Evolutionary conservation across 228 moss, liverwort and hornwort species (phyloP), one percentile per base, ranked within the genome.

Genomic region (Sphagnum magellanicum): DNA sequence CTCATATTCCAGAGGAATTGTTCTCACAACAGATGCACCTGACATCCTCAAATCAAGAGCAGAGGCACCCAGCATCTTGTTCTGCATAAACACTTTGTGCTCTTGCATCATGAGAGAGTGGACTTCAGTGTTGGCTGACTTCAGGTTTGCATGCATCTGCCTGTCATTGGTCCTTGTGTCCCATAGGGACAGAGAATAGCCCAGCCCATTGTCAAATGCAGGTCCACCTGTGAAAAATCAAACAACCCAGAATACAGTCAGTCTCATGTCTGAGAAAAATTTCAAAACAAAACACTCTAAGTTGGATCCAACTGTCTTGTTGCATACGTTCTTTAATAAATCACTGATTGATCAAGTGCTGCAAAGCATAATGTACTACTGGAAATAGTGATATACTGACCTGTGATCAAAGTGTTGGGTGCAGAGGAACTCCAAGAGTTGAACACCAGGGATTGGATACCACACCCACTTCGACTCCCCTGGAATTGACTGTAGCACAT

Each of bases 101-200:
- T 63, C 75, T 6, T 71, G 68, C 1, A 47, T 53, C 4, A 13
- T 52, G n/a, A 85, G 68, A 4, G 68, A 68, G 47, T 71, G 49
- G 16, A 81, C 69, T 55, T 74, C 49, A 32, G 32, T 32, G 60
- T 64, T 6, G 59, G 81, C 70, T 8, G 78, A 55, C n/a, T 61
- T 6, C 11, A 85, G 63, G 11, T 60, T 68, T 16, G 72, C n/a
- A 0, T 63, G 16, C 0, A 81, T 60, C 47, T 81, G 67, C 8
- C 68, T 65, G 68, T n/a, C 67, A n/a, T 73, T 81, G 0, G 85
- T 77, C 61, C 85, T 79, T 50, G 67, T 63, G 61, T 85, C 85
- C 70, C 73, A 81, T 4, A 85, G 53, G 0, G 75, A 77, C 15
- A 79, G 65, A 5, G 75, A 77, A 68, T 77, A 79, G 17, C 81